Conservation (phyloP, 2,329 filamentous ascomycete genomes). For the Verticillium nonalfalfae region DNA sequence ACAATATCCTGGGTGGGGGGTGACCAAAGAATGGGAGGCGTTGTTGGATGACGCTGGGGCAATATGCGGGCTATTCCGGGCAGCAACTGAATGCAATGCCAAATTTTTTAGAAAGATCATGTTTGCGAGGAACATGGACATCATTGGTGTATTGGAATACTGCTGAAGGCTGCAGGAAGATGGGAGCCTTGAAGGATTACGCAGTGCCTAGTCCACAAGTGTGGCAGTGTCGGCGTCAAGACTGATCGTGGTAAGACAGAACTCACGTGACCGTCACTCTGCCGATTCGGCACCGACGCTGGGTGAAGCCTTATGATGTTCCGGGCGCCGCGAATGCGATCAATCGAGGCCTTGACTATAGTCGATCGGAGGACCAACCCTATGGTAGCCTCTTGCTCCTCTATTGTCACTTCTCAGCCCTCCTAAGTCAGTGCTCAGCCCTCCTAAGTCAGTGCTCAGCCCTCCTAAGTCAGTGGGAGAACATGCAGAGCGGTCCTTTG, state of each 20-base stretch:
- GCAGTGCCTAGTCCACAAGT: neutral
- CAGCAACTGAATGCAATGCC: too few relatives aligned
- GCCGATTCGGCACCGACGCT: neutral
- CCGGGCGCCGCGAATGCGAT: neutral
- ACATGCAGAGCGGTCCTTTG: too few relatives aligned
- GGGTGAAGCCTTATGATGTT: neutral
- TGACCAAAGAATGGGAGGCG: neutral
- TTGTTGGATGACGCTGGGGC: neutral
- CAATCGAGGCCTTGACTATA: neutral
- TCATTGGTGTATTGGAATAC: too few relatives aligned
- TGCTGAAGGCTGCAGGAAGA: too few relatives aligned
- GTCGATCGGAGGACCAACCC: too few relatives aligned
- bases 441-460: too few relatives aligned
- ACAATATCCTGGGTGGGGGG: neutral
- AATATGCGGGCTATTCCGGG: neutral
- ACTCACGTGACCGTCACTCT: neutral
- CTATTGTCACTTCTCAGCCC: too few relatives aligned
- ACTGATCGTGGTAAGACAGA: neutral
- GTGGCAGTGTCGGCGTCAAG: neutral
- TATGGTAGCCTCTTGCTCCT: too few relatives aligned
- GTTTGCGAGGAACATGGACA: too few relatives aligned
- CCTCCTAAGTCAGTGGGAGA: too few relatives aligned
- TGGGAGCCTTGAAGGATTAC: neutral
- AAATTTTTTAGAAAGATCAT: too few relatives aligned
- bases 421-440: too few relatives aligned